A percentile compares a stretch with the other conserved stretches of the same genome.
These are phyloP conservation scores for Dactylellina leptospora DNA, from an alignment of 2,329 filamentous ascomycete species.

Conservation along the genomic window DNA sequence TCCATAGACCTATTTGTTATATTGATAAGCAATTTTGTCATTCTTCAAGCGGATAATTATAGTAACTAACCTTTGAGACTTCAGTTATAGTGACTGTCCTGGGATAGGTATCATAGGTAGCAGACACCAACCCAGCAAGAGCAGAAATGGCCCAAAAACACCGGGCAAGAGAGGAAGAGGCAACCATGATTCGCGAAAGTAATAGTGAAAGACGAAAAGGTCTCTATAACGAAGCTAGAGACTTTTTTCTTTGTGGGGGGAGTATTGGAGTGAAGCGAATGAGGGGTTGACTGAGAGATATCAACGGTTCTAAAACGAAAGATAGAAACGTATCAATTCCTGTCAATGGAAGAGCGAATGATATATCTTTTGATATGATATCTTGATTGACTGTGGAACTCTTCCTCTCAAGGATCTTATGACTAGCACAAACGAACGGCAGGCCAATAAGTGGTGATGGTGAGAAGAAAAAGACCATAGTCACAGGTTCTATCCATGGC, in stretches of 20 bases:
- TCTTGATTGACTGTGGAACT: too few species aligned
- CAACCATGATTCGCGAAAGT: slow-evolving; percentile 37
- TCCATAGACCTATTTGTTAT: slow-evolving; percentile 6
- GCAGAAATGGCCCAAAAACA: slow-evolving; percentile 26
- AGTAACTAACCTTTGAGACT: slow-evolving; percentile 23
- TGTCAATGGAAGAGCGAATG: slow-evolving; percentile 25
- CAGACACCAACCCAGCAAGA: slow-evolving; percentile 32
- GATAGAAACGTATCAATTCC: slow-evolving; percentile 29
- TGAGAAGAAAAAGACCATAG: slow-evolving; percentile 1
- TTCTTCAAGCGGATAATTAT: background rate
- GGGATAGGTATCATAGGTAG: background rate
- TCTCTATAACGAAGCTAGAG: slow-evolving; percentile 46
- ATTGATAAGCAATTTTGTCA: background rate
- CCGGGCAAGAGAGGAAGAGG: slow-evolving; percentile 21
- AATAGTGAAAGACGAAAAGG: slow-evolving; percentile 3
- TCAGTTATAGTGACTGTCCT: slow-evolving; percentile 30
- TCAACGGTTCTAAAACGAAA: slow-evolving; percentile 41
- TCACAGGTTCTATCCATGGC: slow-evolving; percentile 2
- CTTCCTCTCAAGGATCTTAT: slow-evolving; percentile 19
- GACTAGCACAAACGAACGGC: slow-evolving; percentile 50
- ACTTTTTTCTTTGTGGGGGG: slow-evolving; percentile 1
- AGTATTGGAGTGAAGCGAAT: slow-evolving; percentile 32
- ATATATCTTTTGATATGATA: slow-evolving; percentile 21
- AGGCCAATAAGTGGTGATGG: slow-evolving; percentile 29
- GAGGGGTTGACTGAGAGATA: slow-evolving; percentile 9